Conservation (phyloP, 345 rosid genomes). For the Geranium brycei region DNA sequence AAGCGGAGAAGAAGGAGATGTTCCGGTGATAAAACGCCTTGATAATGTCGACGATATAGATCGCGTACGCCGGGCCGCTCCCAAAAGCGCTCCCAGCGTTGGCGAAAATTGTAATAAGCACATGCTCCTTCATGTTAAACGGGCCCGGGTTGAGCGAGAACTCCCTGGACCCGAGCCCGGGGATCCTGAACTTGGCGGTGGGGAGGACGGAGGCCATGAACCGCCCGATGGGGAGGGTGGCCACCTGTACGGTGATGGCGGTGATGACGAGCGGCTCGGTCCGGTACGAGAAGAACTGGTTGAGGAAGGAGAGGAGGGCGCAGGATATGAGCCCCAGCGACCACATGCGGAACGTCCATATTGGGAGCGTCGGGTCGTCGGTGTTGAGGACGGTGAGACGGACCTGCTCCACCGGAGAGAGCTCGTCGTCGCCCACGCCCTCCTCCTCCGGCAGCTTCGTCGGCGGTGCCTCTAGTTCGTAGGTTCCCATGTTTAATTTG, state of each 20-base stretch:
- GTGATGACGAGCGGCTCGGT: slow-evolving; percentile 13
- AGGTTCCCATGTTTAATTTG: not conserved
- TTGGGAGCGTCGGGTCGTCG: not conserved
- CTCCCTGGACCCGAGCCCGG: slow-evolving; percentile 6
- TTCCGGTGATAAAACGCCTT: slow-evolving; percentile 13
- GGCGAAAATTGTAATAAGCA: slow-evolving; percentile 13
- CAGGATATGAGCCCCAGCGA: slow-evolving; percentile 13
- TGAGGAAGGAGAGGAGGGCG: slow-evolving; percentile 15
- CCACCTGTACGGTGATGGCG: slow-evolving; percentile 10
- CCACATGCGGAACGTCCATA: slow-evolving; percentile 15
- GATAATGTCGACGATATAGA: slow-evolving; percentile 12
- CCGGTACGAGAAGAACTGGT: slow-evolving; percentile 17
- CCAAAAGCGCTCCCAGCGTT: slow-evolving; percentile 15
- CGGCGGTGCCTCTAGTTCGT: not conserved
- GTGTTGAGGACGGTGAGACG: not conserved
- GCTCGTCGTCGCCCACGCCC: not conserved
- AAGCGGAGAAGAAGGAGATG: slow-evolving; percentile 13
- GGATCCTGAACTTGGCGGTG: slow-evolving; percentile 2
- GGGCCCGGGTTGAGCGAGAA: slow-evolving; percentile 14
- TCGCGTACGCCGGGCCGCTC: slow-evolving; percentile 9
- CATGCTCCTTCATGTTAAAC: slow-evolving; percentile 16
- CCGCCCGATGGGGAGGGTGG: slow-evolving; percentile 12
- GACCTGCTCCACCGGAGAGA: not conserved
- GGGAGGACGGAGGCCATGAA: slow-evolving; percentile 14
- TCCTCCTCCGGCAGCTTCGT: not conserved